Conservation (phyloP, 345 rosid species). For the Moricandia arvensis region DNA sequence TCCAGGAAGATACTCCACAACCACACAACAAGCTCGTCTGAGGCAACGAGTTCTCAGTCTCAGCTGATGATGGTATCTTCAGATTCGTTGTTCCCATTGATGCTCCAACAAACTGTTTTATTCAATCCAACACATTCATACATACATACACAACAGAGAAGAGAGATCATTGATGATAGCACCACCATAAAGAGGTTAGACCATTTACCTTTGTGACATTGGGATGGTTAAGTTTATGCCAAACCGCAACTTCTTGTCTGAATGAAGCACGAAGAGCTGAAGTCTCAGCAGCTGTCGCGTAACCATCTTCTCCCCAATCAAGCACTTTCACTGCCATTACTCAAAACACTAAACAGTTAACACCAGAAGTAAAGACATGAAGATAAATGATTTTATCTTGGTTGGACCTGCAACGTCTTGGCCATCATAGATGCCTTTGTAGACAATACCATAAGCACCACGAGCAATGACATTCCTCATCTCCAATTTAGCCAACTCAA, state of each 20-base stretch:
- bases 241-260: constrained; percentile 92
- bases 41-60: constrained; percentile 46
- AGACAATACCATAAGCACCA: constrained; percentile 91
- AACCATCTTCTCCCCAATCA: constrained; percentile 94
- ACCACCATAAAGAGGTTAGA: not conserved
- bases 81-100: constrained; percentile 95
- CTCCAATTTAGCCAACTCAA: constrained; percentile 77
- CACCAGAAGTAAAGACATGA: not conserved
- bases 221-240: constrained; percentile 95
- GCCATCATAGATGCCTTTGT: constrained; percentile 70
- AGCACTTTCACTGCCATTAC: constrained; percentile 64
- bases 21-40: constrained; percentile 89
- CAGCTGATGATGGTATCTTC: constrained; percentile 65
- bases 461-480: constrained; percentile 65
- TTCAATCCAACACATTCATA: too few relatives aligned
- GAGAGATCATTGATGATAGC: not conserved
- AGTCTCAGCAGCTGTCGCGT: constrained; percentile 70
- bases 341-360: not conserved
- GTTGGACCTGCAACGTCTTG: constrained; percentile 91
- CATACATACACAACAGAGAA: not conserved
- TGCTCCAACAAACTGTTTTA: constrained; percentile 78
- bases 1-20: constrained; percentile 86
- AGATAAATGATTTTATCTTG: not conserved
- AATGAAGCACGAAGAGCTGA: constrained; percentile 88
- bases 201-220: constrained; percentile 76